phyloP scores from a whole-genome alignment of 2,329 filamentous ascomycete genomes.

The Pestalotiopsis sp. region DNA sequence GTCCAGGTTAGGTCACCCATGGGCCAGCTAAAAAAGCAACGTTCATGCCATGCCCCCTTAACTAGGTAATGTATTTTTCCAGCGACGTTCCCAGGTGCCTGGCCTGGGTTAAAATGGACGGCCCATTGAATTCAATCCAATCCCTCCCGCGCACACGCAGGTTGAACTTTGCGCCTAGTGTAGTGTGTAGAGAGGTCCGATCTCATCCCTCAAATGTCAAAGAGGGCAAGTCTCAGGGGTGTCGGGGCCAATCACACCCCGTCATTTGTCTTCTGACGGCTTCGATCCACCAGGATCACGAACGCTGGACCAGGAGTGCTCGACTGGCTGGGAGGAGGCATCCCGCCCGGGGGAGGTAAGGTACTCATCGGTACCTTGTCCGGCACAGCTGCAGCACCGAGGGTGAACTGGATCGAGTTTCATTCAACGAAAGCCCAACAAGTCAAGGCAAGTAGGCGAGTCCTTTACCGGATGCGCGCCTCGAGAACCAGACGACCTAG shows the following conservation, averaged over 20 bases:
- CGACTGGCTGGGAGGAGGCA: not conserved
- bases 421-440: not conserved
- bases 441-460: not conserved
- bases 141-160: not conserved
- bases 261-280: not conserved
- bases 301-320: not conserved
- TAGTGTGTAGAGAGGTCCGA: constrained; percentile 2
- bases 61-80: constrained; percentile 1
- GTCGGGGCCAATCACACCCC: constrained; percentile 7
- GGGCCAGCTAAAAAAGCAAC: not conserved
- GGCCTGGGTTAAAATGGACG: not conserved
- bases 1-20: not conserved
- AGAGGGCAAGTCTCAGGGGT: constrained; percentile 13
- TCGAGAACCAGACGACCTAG: not conserved
- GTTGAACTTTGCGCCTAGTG: constrained; percentile 10
- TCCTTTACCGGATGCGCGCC: constrained; percentile 3
- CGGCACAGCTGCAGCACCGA: not conserved
- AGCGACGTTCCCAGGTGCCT: constrained; percentile 4
- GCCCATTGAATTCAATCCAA: not conserved
- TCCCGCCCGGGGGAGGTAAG: not conserved
- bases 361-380: constrained; percentile 6
- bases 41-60: not conserved
- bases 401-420: not conserved
- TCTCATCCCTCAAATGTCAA: constrained; percentile 7
- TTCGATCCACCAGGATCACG: constrained; percentile 7